Evolutionary conservation across 2,329 filamentous ascomycete species (phyloP).

Genomic region (Colletotrichum shisoi): DNA sequence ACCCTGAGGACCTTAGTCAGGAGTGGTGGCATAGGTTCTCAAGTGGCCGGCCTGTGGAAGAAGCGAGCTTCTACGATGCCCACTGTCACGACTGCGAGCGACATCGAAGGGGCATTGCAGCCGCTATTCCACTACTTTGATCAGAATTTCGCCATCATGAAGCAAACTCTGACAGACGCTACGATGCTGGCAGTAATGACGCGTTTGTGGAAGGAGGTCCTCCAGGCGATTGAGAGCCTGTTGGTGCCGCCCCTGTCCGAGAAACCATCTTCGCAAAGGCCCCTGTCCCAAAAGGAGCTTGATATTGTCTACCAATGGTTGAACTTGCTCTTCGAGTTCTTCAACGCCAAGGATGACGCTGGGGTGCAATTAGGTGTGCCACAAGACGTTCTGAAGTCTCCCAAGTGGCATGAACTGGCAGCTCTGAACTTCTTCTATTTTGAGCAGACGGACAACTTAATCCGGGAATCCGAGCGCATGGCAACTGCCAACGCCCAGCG

Average conservation of each 20-base stretch:
- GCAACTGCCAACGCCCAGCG: constrained; percentile 83
- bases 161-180: constrained; percentile 88
- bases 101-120: constrained; percentile 81
- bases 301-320: constrained; percentile 97
- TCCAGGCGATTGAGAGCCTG: constrained; percentile 87
- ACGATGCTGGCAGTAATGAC: constrained; percentile 99
- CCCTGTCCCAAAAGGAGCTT: constrained; percentile 84
- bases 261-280: constrained; percentile 86
- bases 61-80: constrained; percentile 62
- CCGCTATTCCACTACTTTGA: constrained; percentile 94
- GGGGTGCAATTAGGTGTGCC: constrained; percentile 87
- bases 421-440: constrained; percentile 99
- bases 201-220: constrained; percentile 94
- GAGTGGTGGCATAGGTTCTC: constrained; percentile 72
- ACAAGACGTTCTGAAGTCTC: constrained; percentile 89
- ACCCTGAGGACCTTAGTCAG: constrained; percentile 78
- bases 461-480: constrained; percentile 96
- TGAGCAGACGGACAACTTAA: constrained; percentile 86
- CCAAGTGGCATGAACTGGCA: constrained; percentile 97
- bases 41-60: constrained; percentile 74
- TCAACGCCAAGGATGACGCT: constrained; percentile 89
- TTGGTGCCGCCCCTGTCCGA: constrained; percentile 94
- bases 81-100: constrained; percentile 70
- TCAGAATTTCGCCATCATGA: constrained; percentile 99
- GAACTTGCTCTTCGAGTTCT: constrained; percentile 88